Conservation (phyloP, 495 filamentous ascomycete species). For the Penicillium waksmanii region DNA sequence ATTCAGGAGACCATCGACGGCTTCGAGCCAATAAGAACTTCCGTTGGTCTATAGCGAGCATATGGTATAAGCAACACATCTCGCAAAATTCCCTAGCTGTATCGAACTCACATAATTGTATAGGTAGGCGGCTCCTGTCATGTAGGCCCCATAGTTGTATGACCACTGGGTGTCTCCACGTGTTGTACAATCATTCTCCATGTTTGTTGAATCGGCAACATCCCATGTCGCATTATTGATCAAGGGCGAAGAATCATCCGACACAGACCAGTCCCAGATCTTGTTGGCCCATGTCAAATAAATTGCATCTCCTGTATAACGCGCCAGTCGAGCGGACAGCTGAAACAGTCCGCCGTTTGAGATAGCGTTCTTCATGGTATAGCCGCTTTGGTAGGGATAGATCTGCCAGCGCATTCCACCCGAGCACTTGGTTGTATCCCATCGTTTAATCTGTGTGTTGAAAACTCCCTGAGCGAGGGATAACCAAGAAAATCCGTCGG, state of each 20-base stretch:
- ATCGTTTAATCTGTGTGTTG: slow-evolving; percentile 66
- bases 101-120: slow-evolving; percentile 60
- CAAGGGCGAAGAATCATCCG: slow-evolving; percentile 43
- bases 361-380: slow-evolving; percentile 70
- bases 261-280: slow-evolving; percentile 66
- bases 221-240: slow-evolving; percentile 48
- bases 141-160: slow-evolving; percentile 70
- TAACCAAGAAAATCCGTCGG: slow-evolving; percentile 66
- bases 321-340: slow-evolving; percentile 66
- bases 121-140: slow-evolving; percentile 73
- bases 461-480: slow-evolving; percentile 78
- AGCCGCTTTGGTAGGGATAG: slow-evolving; percentile 54
- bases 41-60: slow-evolving; percentile 22
- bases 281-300: slow-evolving; percentile 71
- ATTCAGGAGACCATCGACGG: slow-evolving; percentile 57
- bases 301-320: slow-evolving; percentile 64
- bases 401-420: slow-evolving; percentile 64
- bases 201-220: slow-evolving; percentile 65
- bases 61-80: not conserved
- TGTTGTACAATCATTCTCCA: slow-evolving; percentile 54
- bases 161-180: slow-evolving; percentile 66
- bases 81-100: not conserved
- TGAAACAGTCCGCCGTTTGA: slow-evolving; percentile 73
- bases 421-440: slow-evolving; percentile 51
- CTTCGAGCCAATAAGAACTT: slow-evolving; percentile 49